Percentiles rank a stretch among this genome's conserved stretches.
Evolutionary conservation across 164 flowering plant species (phyloP).

Genomic region (Sextonia rubra): DNA sequence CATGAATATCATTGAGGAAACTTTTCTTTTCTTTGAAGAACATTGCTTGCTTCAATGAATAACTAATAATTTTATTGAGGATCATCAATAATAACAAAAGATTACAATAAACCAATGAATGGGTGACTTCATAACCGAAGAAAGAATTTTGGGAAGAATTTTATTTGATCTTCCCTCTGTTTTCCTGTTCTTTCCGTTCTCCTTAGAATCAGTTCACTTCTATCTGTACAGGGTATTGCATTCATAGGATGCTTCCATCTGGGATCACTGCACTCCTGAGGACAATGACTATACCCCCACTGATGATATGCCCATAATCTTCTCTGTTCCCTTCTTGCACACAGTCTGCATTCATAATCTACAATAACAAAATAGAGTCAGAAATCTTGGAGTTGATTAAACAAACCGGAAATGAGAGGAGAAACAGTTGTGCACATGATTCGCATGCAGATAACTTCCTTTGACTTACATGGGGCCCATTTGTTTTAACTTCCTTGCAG

Average conservation of each 20-base stretch:
- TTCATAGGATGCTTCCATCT: constrained; percentile 49
- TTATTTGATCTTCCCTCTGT: background rate
- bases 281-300: constrained; percentile 60
- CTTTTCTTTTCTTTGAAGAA: background rate
- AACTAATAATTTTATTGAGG: background rate
- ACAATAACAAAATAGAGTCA: constrained; percentile 13
- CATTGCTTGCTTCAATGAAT: background rate
- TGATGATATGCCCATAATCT: constrained; percentile 48
- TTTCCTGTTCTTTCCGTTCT: background rate
- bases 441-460: no score
- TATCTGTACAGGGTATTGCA: background rate
- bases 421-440: no score
- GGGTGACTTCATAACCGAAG: background rate
- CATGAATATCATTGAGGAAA: background rate
- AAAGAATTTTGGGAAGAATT: background rate
- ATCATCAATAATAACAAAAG: background rate
- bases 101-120: no score
- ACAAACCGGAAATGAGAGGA: background rate
- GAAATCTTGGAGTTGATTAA: background rate
- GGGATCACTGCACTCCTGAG: constrained; percentile 55
- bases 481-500: no score
- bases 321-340: constrained; percentile 64
- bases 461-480: no score
- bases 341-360: constrained; percentile 64
- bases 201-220: background rate